Evolutionary conservation across 208 protist genomes (phyloP).

Genomic region (Leishmania amazonensis): DNA sequence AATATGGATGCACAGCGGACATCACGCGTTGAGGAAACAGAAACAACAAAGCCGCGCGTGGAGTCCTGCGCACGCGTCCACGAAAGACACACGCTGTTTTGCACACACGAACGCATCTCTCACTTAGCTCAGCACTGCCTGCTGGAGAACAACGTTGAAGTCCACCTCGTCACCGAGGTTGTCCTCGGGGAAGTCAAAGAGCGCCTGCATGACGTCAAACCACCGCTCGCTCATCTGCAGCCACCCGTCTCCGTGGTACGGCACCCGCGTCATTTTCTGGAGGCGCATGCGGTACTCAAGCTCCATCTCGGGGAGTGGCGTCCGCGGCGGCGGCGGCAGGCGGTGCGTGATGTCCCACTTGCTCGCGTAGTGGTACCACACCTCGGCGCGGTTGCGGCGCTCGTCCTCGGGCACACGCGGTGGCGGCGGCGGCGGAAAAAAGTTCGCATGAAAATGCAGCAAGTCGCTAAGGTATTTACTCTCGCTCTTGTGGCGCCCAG

Average conservation of each 20-base stretch:
- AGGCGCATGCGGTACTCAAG: conserved; percentile 56
- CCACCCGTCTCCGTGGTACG: conserved; percentile 77
- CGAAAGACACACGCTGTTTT: background rate
- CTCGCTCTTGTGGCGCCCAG: conserved; percentile 42
- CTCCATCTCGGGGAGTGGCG: conserved; percentile 76
- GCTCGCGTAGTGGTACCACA: conserved; percentile 82
- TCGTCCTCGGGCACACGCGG: conserved; percentile 46
- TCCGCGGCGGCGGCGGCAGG: conserved; percentile 76
- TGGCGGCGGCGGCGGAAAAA: conserved; percentile 79
- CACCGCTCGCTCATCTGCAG: conserved; percentile 66
- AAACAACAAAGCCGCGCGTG: background rate
- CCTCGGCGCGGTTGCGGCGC: conserved; percentile 51
- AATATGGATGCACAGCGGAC: too few species aligned
- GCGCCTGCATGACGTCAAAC: conserved; percentile 59
- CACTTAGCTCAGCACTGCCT: conserved; percentile 33
- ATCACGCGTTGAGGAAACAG: background rate
- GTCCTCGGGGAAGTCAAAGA: conserved; percentile 75
- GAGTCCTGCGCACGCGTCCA: background rate
- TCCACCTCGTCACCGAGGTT: conserved; percentile 42
- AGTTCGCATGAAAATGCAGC: conserved; percentile 82
- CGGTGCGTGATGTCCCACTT: conserved; percentile 87
- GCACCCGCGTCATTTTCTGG: conserved; percentile 54
- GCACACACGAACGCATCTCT: too few species aligned
- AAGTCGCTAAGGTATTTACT: conserved; percentile 75
- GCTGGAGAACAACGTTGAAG: conserved; percentile 39